Evolutionary conservation across 2,329 filamentous ascomycete genomes (phyloP).

Genomic region (Biscogniauxia mediterranea): DNA sequence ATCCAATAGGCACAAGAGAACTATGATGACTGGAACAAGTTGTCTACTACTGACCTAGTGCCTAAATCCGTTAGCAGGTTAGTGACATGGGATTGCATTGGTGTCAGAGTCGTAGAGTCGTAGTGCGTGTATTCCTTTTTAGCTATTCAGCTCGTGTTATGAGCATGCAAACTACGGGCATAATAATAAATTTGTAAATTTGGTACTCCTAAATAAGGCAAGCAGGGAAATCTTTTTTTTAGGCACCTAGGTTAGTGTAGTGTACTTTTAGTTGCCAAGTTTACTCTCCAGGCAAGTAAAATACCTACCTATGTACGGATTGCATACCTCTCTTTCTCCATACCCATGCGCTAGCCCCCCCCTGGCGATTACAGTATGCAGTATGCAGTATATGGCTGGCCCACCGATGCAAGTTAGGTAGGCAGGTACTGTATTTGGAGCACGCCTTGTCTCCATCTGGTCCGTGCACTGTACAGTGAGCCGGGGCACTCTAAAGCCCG

Average conservation of each 20-base stretch:
- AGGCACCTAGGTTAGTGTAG: no score
- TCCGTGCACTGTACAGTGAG: neutral
- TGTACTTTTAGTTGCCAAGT: neutral
- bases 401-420: neutral
- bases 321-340: no score
- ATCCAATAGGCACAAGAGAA: neutral
- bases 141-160: neutral
- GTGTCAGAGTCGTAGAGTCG: neutral
- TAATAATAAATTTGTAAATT: neutral
- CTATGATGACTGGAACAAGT: neutral
- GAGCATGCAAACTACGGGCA: neutral
- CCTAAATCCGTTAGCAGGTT: neutral
- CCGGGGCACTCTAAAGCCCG: slow-evolving; percentile 14
- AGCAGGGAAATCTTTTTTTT: neutral
- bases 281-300: neutral
- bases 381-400: neutral
- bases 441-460: neutral
- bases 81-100: neutral
- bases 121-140: neutral
- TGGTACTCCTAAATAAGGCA: neutral
- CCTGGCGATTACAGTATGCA: neutral
- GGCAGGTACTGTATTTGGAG: neutral
- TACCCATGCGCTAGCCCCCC: no score
- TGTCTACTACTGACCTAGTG: neutral
- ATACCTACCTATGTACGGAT: no score